Conservation (phyloP, 805 yeast species). For the Yueomyces sp. region DNA sequence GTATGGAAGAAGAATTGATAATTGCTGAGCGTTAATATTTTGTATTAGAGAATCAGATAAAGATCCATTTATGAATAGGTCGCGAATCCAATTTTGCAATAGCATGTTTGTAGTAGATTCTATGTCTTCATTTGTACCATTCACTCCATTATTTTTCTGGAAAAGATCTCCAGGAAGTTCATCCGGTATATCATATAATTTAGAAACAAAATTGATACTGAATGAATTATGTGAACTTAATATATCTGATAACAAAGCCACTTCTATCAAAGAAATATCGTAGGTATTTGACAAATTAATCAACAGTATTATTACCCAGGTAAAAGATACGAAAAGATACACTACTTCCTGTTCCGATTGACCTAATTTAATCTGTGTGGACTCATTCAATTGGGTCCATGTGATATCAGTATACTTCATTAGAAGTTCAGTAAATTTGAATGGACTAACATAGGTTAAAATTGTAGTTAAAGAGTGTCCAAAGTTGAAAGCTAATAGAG, state of each 20-base stretch:
- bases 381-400: slow-evolving; percentile 19
- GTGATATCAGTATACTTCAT: slow-evolving; percentile 39
- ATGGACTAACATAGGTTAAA: slow-evolving; percentile 35
- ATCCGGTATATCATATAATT: slow-evolving; percentile 14
- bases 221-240: slow-evolving; percentile 17
- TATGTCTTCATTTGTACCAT: not conserved
- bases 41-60: slow-evolving; percentile 73
- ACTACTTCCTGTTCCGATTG: slow-evolving; percentile 33
- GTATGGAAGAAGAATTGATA: slow-evolving; percentile 55
- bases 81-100: slow-evolving; percentile 63
- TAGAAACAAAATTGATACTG: slow-evolving; percentile 17
- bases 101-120: slow-evolving; percentile 14
- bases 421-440: slow-evolving; percentile 29
- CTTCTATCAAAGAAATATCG: slow-evolving; percentile 21
- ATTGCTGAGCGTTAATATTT: slow-evolving; percentile 50
- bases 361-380: slow-evolving; percentile 33
- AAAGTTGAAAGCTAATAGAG: slow-evolving; percentile 34
- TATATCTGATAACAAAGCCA: slow-evolving; percentile 11
- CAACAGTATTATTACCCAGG: slow-evolving; percentile 41
- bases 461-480: slow-evolving; percentile 27
- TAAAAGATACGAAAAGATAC: slow-evolving; percentile 57
- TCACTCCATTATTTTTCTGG: slow-evolving; percentile 5
- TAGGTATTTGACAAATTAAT: slow-evolving; percentile 28
- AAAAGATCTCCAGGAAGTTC: slow-evolving; percentile 5
- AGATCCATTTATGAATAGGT: slow-evolving; percentile 73